These are phyloP conservation scores for Fomitopsis palustris DNA, from an alignment of 1,284 basidiomycete species.

Conservation along the genomic window DNA sequence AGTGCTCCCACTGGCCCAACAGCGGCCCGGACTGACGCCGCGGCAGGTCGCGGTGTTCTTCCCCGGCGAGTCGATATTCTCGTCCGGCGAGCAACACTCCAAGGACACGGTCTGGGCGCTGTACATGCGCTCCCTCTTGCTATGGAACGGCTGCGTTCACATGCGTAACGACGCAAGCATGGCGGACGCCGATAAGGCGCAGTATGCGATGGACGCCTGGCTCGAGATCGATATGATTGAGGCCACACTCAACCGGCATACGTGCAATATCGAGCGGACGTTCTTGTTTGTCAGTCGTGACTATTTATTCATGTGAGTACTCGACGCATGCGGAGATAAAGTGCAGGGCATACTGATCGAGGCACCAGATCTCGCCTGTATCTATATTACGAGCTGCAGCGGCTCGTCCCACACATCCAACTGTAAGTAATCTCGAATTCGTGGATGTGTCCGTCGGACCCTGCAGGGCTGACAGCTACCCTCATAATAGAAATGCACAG, in stretches of 20 bases:
- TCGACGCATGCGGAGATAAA: background rate
- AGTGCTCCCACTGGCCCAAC: constrained; percentile 1
- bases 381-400: constrained; percentile 65
- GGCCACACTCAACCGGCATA: constrained; percentile 56
- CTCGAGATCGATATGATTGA: constrained; percentile 69
- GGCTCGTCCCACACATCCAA: constrained; percentile 57
- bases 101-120: constrained; percentile 67
- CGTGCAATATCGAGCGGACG: constrained; percentile 60
- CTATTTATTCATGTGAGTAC: constrained; percentile 73
- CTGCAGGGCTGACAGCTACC: background rate
- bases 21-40: background rate
- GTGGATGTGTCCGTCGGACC: constrained; percentile 2
- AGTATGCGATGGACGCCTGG: constrained; percentile 67
- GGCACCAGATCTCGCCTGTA: constrained; percentile 58
- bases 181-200: constrained; percentile 47
- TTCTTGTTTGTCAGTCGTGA: constrained; percentile 70
- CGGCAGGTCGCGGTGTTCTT: constrained; percentile 66
- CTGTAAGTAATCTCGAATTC: constrained; percentile 39
- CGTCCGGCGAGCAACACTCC: constrained; percentile 11
- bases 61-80: constrained; percentile 56
- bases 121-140: constrained; percentile 60
- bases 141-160: constrained; percentile 69
- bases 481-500: constrained; percentile 40
- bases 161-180: constrained; percentile 44
- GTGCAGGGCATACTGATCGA: background rate